Evolutionary conservation across 2,329 filamentous ascomycete species (phyloP), one percentile per base, ranked within the genome.

Genomic region (Cryphonectria radicalis): DNA sequence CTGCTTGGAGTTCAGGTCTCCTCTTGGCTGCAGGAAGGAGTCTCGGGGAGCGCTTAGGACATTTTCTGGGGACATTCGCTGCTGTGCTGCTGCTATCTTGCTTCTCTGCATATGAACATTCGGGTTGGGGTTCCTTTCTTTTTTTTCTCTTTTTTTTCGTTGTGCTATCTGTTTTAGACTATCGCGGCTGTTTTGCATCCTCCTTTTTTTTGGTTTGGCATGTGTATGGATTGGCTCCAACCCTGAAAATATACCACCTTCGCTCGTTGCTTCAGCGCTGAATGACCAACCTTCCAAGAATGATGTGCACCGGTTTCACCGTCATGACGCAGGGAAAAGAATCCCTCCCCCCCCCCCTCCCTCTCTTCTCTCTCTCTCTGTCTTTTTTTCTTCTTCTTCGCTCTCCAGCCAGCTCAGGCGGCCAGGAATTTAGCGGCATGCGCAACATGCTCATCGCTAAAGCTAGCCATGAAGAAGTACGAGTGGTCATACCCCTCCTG

Each of bases 401-500:
- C 19, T n/a, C 46, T 53, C 46, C 10, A 53, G 19, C 19, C 46
- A 5, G 63, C 50, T 72, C 75, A 79, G 62, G 82, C 77, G 28
- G 79, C 80, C 70, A 98, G 84, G 79, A 94, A 91, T 86, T 96
- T 97, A 75, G 95, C 95, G 72, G 94, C 94, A 83, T 97, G 94
- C 77, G 93, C 91, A 76, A 98, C 88, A 82, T 99, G 96, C 77
- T 98, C 95, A 78, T 93, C 91, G 60, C 92, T 89, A 80, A 99
- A 99, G 22, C 90, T 90, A 50, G 95, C 91, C 86, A 99, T 97
- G 82, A 97, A 98, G 83, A 90, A 99, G 84, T 99, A 99, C 74
- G 94, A 97, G 84, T 99, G 96, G 81, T 99, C 96, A 79, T 99
- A 98, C 73, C 91, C 94, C 83, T 92, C 87, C 80, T 97, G 95